A percentile compares a stretch with the other conserved stretches of the same genome.
These are phyloP conservation scores for Beverwykella pulmonaria DNA, from an alignment of 495 filamentous ascomycete genomes.

Conservation along the genomic window DNA sequence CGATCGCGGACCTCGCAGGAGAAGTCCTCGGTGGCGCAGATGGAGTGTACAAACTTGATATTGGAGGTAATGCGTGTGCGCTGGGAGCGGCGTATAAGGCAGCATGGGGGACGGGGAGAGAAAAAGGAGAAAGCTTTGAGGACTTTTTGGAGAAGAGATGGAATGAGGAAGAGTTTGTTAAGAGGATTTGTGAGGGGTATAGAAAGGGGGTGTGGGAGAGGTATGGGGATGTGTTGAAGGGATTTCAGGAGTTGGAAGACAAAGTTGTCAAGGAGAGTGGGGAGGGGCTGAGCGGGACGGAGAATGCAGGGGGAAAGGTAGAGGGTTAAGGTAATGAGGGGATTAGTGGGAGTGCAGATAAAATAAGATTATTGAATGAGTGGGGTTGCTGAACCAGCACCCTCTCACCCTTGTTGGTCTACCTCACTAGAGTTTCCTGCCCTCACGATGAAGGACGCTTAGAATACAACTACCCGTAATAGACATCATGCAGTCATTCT, in stretches of 20 bases:
- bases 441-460: no score
- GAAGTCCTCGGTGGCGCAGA: constrained; percentile 86
- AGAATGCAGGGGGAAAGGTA: constrained; percentile 10
- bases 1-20: constrained; percentile 78
- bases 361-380: no score
- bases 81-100: constrained; percentile 97
- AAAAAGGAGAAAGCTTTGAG: constrained; percentile 74
- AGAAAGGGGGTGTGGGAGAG: constrained; percentile 67
- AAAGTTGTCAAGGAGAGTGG: constrained; percentile 55
- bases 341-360: no score
- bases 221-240: constrained; percentile 76
- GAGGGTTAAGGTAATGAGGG: neutral
- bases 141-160: constrained; percentile 79
- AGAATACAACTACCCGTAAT: no score
- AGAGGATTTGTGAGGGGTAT: constrained; percentile 83
- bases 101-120: constrained; percentile 81
- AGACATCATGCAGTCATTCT: no score
- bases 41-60: constrained; percentile 87
- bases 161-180: constrained; percentile 79
- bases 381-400: no score
- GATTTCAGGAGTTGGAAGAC: constrained; percentile 79
- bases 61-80: constrained; percentile 95
- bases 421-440: no score
- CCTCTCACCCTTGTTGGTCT: no score
- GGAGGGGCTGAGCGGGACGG: constrained; percentile 15